Base-by-base conservation (phyloP, 2,329 filamentous ascomycete species). In the Fusarium marasasianum region DNA sequence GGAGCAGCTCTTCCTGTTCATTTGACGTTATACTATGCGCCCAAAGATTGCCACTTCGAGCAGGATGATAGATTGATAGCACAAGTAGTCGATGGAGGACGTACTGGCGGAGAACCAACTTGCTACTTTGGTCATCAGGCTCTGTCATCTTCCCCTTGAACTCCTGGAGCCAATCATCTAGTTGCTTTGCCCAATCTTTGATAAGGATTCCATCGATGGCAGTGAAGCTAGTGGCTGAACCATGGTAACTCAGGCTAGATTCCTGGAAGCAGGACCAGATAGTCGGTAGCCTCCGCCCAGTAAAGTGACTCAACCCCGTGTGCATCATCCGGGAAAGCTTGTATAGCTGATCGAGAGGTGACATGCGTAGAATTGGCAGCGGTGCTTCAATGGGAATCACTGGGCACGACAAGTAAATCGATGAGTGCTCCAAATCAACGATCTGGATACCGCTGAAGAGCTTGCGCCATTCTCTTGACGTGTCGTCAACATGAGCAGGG, bases 231-330 rank as follows among this genome's bases (percentile, higher is more conserved):
- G 55, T 62, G 4, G 63, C 60, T 5, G 66, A 68, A 11, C 37
- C 43, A 8, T 68, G 22, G 9, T 43, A 53, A 9, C 50, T 48
- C 1, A 44, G 41, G 2, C 54, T 44, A 0, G 63, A 68, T 17
- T 68, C 63, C 18, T 67, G 47, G 2, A 68, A 68, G 9, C 55
- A 68, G 3, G 63, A 68, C 66, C 63, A 68, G 20, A 68, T 68
- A 0, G 66, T 68, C 1, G 66, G 66, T 1, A 68, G 1, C 1
- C 54, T 33, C 6, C 66, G 54, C 15, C 66, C 66, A 0, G 66
- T 68, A 3, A 68, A 68, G 15, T 68, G 55, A 1, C 66, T 68
- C 1, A 68, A 13, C 1, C 66, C 66, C 0, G 66, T 68, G 6
- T 68, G 63, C 66, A 68, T 68, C 66, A 68, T 68, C 0, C 65